phyloP scores from a whole-genome alignment of 1,284 basidiomycete species.

The Schizopora paradoxa region DNA sequence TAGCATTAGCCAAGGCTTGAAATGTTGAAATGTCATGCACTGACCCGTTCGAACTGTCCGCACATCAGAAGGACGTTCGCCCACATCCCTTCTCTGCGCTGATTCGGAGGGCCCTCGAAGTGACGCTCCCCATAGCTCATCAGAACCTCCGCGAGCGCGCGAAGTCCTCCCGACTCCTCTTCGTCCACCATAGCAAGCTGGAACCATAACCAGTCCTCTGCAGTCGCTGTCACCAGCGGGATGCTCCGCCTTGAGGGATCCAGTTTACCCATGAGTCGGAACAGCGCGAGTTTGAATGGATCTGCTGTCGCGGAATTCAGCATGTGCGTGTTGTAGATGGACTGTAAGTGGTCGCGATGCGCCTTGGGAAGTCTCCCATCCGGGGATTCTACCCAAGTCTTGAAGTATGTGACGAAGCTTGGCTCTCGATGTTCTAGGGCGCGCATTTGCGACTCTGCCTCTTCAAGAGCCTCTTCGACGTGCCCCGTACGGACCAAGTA shows the following conservation, averaged over 20 bases:
- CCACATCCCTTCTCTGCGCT: slow-evolving; percentile 66
- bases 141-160: slow-evolving; percentile 76
- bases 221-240: slow-evolving; percentile 81
- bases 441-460: slow-evolving; percentile 68
- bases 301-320: slow-evolving; percentile 80
- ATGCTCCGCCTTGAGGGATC: slow-evolving; percentile 82
- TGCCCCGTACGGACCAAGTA: slow-evolving; percentile 89
- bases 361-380: slow-evolving; percentile 76
- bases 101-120: slow-evolving; percentile 70
- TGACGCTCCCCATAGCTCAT: slow-evolving; percentile 87
- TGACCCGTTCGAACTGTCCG: slow-evolving; percentile 89
- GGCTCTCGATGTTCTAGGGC: slow-evolving; percentile 79
- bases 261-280: slow-evolving; percentile 92
- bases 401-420: slow-evolving; percentile 81
- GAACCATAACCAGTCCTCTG: slow-evolving; percentile 99
- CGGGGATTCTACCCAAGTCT: slow-evolving; percentile 79
- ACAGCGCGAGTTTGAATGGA: slow-evolving; percentile 93
- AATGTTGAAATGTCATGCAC: slow-evolving; percentile 23
- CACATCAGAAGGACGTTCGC: slow-evolving; percentile 88
- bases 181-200: slow-evolving; percentile 88
- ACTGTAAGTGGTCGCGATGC: slow-evolving; percentile 80
- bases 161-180: slow-evolving; percentile 74
- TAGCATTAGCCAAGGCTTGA: slow-evolving; percentile 4
- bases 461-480: slow-evolving; percentile 71
- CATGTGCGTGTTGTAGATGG: slow-evolving; percentile 91